Base-by-base conservation (phyloP, 2,329 filamentous ascomycete species). In the Albifimbria verrucaria region DNA sequence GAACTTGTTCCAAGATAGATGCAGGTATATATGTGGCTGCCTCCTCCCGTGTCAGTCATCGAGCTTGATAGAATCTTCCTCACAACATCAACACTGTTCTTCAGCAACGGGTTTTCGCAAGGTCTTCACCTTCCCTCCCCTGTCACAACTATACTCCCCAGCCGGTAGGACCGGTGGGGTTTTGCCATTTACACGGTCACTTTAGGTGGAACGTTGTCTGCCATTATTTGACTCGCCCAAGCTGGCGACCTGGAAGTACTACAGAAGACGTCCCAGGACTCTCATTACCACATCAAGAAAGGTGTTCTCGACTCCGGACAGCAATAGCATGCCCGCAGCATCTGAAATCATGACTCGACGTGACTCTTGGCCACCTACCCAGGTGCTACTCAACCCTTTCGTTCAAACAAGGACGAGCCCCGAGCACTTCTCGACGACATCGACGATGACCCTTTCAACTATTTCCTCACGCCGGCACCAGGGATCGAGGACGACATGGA, bases 321-420 rank as follows among this genome's bases (percentile, higher is more conserved):
- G n/a, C 41, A 54, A 9, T 46, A 58, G 36, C 52, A 76, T 77
- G 75, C 65, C 72, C 52, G 61, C 66, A 28, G 60, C 67, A 10
- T 62, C 65, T 18, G 52, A 61, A 22, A 61, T 68, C 50, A 62
- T 62, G 55, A 68, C 68, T 53, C 71, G 66, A 52, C 69, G 73
- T 56, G 77, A 77, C 59, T 78, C 77, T 17, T 83, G 77, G 78
- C 75, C 79, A 18, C 76, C 79, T 2, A 77, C 77, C n/a, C 76
- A 77, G 58, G 67, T 79, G 56, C 74, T 72, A 44, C 69, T 81
- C 23, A 71, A 71, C 45, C 74, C 73, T 70, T 71, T 49, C 60
- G 72, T 22, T 72, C 75, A 23, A 61, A 57, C 44, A 71, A 72
- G 52, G 69, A 72, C 56, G 69, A 74, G 46, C 69, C 68, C 9